Evolutionary conservation across 2,329 filamentous ascomycete genomes (phyloP), one percentile per base, ranked within the genome.

Genomic region (Pseudogymnoascus sp.): DNA sequence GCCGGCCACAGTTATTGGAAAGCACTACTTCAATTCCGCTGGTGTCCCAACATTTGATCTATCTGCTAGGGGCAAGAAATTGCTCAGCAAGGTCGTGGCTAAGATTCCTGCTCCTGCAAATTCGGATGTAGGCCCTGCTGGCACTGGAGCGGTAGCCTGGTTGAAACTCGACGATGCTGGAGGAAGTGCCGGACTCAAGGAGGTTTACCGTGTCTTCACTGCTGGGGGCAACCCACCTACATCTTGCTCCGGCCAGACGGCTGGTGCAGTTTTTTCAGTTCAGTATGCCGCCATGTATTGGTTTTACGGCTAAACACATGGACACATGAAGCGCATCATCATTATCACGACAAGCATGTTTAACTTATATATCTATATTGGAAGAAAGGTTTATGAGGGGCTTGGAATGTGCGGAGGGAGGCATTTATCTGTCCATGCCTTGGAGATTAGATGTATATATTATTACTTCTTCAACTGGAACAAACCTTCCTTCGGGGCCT

Each of bases 261-360:
- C 35, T 1, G 41, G 59, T 8, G 66, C 61, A 12, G 14, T 68
- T 6, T 58, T 68, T 11, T 65, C 19, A 9, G 62, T 71, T 2
- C 66, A 64, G 30, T 73, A 73, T 36, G 66, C 70, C 33, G 67
- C 70, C 12, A 65, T 69, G 60, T 73, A 72, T 61, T 71, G 67
- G 67, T 69, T 71, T 30, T 71, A 66, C 60, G 60, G 22, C 19
- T 67, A 49, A 62, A 35, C 8, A 33, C 45, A 7, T 16, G 25
- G n/a, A 12, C n/a, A 19, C 12, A 33, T 33, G 45, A 33, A 33
- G 28, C 25, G 5, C n/a, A 33, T 33, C 25, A 19, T 19, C n/a
- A 33, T 33, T n/a, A 19, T 19, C 9, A 33, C 28, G 28, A 33
- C 45, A 14, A 33, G 7, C 14, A 55, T 55, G 25, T 19, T 55